These are phyloP conservation scores for Mortierella sp. DNA, from an alignment of 371 early-diverging fungal genomes.

Conservation along the genomic window DNA sequence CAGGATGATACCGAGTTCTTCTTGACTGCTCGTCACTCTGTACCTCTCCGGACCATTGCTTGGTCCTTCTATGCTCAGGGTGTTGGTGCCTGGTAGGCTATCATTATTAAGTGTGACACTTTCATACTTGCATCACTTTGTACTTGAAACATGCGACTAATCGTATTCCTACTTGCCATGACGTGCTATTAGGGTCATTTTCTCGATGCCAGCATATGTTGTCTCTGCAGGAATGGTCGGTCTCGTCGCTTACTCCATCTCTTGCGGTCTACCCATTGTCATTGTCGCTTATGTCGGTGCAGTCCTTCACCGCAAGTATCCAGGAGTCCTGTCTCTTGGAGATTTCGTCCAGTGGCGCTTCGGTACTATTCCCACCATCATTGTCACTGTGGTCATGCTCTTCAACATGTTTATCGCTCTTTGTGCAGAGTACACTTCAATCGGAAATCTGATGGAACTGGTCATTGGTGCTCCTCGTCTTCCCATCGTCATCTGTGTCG, in stretches of 20 bases:
- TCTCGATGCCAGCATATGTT: constrained; percentile 58
- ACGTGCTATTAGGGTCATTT: constrained; percentile 32
- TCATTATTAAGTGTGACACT: no score
- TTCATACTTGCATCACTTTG: neutral
- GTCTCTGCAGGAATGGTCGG: constrained; percentile 65
- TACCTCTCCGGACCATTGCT: constrained; percentile 40
- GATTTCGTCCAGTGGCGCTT: constrained; percentile 65
- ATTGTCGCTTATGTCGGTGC: constrained; percentile 65
- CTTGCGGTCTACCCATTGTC: constrained; percentile 66
- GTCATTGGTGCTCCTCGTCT: constrained; percentile 61
- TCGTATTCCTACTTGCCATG: neutral
- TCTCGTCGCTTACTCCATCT: constrained; percentile 63
- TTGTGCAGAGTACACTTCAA: constrained; percentile 67
- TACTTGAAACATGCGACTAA: neutral
- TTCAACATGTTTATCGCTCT: constrained; percentile 63
- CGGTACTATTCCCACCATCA: constrained; percentile 57
- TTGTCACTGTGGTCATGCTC: constrained; percentile 62
- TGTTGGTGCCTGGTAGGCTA: constrained; percentile 34
- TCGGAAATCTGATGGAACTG: constrained; percentile 63
- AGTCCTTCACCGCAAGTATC: constrained; percentile 60
- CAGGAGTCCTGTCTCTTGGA: constrained; percentile 59
- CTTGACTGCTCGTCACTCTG: constrained; percentile 57
- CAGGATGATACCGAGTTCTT: constrained; percentile 63
- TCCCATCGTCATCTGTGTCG: constrained; percentile 65
- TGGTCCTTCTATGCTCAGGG: constrained; percentile 48